phyloP scores from a whole-genome alignment of 208 protist species.

The Naegleria fowleri region DNA sequence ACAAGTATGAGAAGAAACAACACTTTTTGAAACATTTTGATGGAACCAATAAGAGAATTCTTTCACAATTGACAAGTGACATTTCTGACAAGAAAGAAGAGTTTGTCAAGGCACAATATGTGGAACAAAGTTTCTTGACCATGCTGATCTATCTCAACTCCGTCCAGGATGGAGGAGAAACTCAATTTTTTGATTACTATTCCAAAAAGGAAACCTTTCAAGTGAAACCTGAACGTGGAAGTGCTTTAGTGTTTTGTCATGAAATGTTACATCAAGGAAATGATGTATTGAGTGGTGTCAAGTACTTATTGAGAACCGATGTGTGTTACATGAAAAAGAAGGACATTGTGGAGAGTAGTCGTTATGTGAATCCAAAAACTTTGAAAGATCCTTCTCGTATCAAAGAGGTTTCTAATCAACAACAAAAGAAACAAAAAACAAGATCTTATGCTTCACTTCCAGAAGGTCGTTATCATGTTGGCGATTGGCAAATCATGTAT shows the following conservation, averaged over 20 bases:
- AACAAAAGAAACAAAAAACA: neutral
- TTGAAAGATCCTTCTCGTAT: neutral
- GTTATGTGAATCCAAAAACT: neutral
- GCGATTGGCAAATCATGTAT: neutral
- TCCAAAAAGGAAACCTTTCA: neutral
- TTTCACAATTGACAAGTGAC: no score
- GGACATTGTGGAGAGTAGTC: neutral
- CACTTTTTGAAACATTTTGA: slow-evolving; percentile 1
- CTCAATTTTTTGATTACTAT: neutral
- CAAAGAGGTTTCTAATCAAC: neutral
- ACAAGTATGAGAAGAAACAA: slow-evolving; percentile 1
- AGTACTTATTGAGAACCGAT: slow-evolving; percentile 15
- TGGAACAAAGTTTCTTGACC: neutral
- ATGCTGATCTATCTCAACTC: neutral
- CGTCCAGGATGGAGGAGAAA: neutral
- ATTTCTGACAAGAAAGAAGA: no score
- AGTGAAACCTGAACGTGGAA: neutral
- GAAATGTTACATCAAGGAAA: neutral
- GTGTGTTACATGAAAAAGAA: neutral
- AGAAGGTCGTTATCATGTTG: neutral
- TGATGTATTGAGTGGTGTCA: neutral
- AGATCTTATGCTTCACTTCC: neutral
- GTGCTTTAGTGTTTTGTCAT: neutral
- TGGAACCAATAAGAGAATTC: neutral
- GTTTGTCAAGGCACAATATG: neutral